phyloP scores from a whole-genome alignment of 352 stramenopile genomes.

The Globisporangium recalcitrans region DNA sequence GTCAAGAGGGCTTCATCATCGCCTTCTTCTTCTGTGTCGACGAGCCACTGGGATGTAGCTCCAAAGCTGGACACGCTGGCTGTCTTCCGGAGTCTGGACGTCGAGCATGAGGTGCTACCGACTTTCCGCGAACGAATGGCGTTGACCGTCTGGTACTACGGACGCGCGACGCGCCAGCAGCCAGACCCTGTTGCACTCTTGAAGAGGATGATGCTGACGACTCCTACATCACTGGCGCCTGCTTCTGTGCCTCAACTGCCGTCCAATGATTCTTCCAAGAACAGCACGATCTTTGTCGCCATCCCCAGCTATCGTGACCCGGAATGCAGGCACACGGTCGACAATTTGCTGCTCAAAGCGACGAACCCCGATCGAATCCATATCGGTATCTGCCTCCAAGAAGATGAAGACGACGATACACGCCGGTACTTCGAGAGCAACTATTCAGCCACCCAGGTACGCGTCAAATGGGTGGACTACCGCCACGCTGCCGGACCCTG shows the following conservation, averaged over 20 bases:
- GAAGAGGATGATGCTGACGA: not conserved
- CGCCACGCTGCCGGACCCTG: not conserved
- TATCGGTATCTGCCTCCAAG: not conserved
- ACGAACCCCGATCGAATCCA: not conserved
- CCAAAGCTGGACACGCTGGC: not conserved
- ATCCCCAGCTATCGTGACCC: not conserved
- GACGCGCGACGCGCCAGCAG: not conserved
- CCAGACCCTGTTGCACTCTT: not conserved
- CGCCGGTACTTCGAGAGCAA: not conserved
- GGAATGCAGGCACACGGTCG: not conserved
- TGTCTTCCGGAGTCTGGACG: not conserved
- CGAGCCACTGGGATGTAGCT: not conserved
- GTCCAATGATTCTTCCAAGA: not conserved
- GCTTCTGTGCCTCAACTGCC: not conserved
- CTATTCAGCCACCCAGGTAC: not conserved
- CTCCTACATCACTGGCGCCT: too few species aligned
- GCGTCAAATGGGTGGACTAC: not conserved
- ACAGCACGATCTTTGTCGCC: not conserved
- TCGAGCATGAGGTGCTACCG: not conserved
- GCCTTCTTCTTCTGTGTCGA: not conserved
- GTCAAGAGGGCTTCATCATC: not conserved
- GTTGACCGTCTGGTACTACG: not conserved
- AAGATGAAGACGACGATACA: not conserved
- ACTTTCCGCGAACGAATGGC: not conserved
- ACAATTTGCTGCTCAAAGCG: not conserved